These are phyloP conservation scores for Cynanchum wilfordii DNA, from an alignment of 257 asterid species.

Conservation along the genomic window DNA sequence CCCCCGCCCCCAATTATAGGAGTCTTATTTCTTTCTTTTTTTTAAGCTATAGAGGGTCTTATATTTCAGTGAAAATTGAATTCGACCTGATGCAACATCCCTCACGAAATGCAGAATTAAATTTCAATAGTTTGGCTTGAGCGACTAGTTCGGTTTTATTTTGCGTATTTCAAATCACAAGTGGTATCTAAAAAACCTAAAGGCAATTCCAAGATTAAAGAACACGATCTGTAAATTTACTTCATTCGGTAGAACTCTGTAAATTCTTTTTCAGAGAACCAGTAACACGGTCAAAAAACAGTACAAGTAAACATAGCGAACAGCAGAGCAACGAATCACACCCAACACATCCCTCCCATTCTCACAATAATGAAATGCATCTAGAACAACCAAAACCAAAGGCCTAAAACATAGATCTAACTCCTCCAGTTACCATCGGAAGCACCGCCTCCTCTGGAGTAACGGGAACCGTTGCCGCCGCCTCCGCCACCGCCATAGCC, in stretches of 20 bases:
- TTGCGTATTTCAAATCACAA: too few species aligned
- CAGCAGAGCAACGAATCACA: slow-evolving; percentile 3
- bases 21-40: too few species aligned
- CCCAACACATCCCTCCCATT: background rate
- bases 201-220: too few species aligned
- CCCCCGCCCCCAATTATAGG: too few species aligned
- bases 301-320: background rate
- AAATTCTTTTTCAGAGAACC: background rate
- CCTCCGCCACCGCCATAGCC: slow-evolving; percentile 24
- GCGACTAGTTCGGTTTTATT: too few species aligned
- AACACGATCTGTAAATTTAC: background rate
- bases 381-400: background rate
- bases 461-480: slow-evolving; percentile 24
- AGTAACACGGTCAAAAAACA: slow-evolving; percentile 3
- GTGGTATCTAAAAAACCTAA: too few species aligned
- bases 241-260: slow-evolving; percentile 10
- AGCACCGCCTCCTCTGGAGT: slow-evolving; percentile 24
- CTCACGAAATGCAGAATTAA: too few species aligned
- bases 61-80: too few species aligned
- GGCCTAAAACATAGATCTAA: background rate
- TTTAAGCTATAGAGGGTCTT: too few species aligned
- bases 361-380: background rate
- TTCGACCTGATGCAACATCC: too few species aligned
- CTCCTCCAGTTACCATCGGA: slow-evolving; percentile 64
- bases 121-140: too few species aligned